Base-by-base conservation (phyloP, 116 monocot genomes). In the Zostera marina region DNA sequence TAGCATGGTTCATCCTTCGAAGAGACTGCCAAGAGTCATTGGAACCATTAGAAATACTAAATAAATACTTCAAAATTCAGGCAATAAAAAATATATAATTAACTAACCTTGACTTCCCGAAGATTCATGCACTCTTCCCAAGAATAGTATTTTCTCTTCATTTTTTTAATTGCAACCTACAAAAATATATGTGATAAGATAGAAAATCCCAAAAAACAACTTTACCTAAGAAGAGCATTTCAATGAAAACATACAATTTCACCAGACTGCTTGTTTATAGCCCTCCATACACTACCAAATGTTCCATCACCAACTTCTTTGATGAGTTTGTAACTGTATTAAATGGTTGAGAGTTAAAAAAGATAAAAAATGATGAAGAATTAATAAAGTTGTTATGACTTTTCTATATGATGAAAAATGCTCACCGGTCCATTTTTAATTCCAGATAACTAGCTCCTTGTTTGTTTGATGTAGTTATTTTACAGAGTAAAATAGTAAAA, bases 271-370 rank as follows among this genome's bases (percentile, higher is more conserved):
- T 80, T 85, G 69, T 89, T 80, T 68, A 80, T 78, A 48, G 96
- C 96, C 38, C 88, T 79, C 94, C 88, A 96, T 26, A 96, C 88
- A 64, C 79, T 88, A 48, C 94, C 94, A 74, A 96, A 96, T 24
- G 96, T 89, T 63, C 96, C 96, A 73, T 96, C 82, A 63, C 96
- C 96, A 80, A 96, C 80, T 78, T 96, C 89, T 58, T 85, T 96
- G 16, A 88, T 84, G 52, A 96, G 49, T 54, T 73, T 96, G 64
- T 96, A 96, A 58, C 96, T 96, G 68, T 42, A 68, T 61, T 5
- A 47, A 21, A 32, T 24, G 20, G n/a, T 11, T 20, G 20, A 49
- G 7, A 32, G 32, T 32, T 32, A 32, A 32, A 32, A 32, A 2
- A 32, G 32, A 32, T 32, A 5, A n/a, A n/a, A n/a, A n/a, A n/a